Evolutionary conservation across 441 rosid species (phyloP), one percentile per base, ranked within the genome.

Genomic region (Isatis lusitanica): DNA sequence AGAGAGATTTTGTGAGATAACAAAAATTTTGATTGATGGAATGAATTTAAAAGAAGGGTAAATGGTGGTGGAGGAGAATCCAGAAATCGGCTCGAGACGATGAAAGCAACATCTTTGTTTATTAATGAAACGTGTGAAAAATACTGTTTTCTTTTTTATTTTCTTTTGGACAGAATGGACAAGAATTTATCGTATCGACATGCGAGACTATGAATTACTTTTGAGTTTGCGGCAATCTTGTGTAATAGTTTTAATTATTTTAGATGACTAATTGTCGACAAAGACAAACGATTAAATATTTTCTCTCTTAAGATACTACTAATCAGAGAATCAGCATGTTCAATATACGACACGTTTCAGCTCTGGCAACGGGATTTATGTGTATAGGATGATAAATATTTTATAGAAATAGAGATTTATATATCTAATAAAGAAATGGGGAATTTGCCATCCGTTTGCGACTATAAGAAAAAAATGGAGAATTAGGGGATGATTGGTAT

Each of bases 21-120:
- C 46, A n/a, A n/a, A 30, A 16, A 1, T 4, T 0, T 38, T 63
- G 67, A 63, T 63, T 7, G 36, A n/a, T 9, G 53, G 7, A 28
- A 39, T 39, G 69, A 47, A 58, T 76, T 70, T 76, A 47, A 70
- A 64, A 56, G 67, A 70, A 56, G 46, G 40, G 61, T 66, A 51
- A 73, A 74, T 63, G 69, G 74, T 75, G 66, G 75, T n/a, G 66
- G 75, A 63, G 71, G 75, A 70, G 75, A 70, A 57, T 76, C 75
- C 39, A 70, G 61, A 57, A 63, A 55, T 75, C 71, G 70, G 71
- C 60, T 75, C 28, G 36, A 70, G 66, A 55, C 11, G 66, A 56
- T 76, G 71, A 70, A 70, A 76, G 75, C 31, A 64, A 75, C 59
- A 18, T 69, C 5, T 63, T 69, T 63, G 46, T 55, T 44, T 69